Evolutionary conservation across 306 rosid genomes (phyloP), one percentile per base, ranked within the genome.

Genomic region (Fagus sylvatica): DNA sequence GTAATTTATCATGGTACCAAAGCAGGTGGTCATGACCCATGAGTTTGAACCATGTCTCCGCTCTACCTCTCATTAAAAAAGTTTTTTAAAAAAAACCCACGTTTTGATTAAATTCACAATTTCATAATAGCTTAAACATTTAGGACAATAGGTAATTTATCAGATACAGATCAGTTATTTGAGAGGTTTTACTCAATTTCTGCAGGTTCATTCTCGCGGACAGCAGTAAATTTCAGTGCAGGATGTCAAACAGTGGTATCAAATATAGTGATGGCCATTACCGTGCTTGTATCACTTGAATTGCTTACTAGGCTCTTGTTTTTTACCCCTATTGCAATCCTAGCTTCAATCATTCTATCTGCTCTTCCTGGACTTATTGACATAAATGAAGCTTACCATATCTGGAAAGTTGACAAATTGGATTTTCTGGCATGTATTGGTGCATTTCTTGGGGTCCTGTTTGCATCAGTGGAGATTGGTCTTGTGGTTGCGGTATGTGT

Each of bases 341-440:
- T 94, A 19, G 93, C 96, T 49, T 89, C 98, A 8, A 81, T 91
- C 0, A 89, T 94, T 65, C 85, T 94, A 5, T 90, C 97, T 13
- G 97, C 98, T n/a, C 90, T 91, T 6, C 92, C 96, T 0, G 98
- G 98, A 65, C 93, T 94, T 68, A 77, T 91, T 8, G 82, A 91
- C 77, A 9, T 87, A 4, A 60, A 13, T 34, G 85, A 91, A 90
- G 90, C 91, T 40, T 69, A 74, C 77, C 84, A 82, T 12, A 88
- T 94, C n/a, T 94, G 97, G 97, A 94, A 91, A 64, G 78, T 91
- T 62, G 98, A 94, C 48, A 92, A 86, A 85, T 76, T 90, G 0
- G 97, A 94, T 70, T 94, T 91, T 82, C 83, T 94, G 9, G 96
- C 94, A 30, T 86, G 89, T 59, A 7, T 69, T 4, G 90, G 86